Conservation (phyloP, 495 filamentous ascomycete genomes). For the Talaromyces stipitatus region DNA sequence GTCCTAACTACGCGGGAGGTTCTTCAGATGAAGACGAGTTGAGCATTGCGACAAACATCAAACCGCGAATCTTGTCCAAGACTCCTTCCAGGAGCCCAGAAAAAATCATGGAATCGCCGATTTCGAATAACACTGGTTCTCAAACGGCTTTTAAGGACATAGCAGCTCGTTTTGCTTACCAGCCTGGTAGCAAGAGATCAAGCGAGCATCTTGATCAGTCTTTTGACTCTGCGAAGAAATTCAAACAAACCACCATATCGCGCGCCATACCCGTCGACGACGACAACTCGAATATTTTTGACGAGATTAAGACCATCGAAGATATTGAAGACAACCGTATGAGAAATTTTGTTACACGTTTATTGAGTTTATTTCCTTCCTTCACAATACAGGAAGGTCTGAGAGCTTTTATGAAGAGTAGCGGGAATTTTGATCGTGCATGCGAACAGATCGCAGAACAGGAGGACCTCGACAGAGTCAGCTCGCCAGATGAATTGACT, state of each 20-base stretch:
- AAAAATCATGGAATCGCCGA: slow-evolving; percentile 31
- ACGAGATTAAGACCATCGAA: slow-evolving; percentile 27
- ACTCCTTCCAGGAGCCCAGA: slow-evolving; percentile 23
- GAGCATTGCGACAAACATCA: slow-evolving; percentile 53
- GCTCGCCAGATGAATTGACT: slow-evolving; percentile 36
- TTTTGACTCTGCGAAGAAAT: slow-evolving; percentile 31
- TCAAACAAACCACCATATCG: slow-evolving; percentile 45
- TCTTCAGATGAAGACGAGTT: slow-evolving; percentile 51
- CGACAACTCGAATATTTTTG: slow-evolving; percentile 8
- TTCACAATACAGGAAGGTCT: slow-evolving; percentile 42
- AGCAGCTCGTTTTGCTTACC: slow-evolving; percentile 38
- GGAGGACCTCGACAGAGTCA: slow-evolving; percentile 11
- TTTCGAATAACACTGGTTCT: slow-evolving; percentile 17
- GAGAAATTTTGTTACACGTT: slow-evolving; percentile 46
- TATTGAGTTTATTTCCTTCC: slow-evolving; percentile 45
- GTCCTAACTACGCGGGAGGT: slow-evolving; percentile 45
- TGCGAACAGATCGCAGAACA: slow-evolving; percentile 36
- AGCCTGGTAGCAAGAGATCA: slow-evolving; percentile 36
- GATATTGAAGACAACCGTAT: slow-evolving; percentile 48
- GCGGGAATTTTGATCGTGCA: slow-evolving; percentile 54
- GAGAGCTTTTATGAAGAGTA: slow-evolving; percentile 42
- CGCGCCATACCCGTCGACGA: slow-evolving; percentile 43
- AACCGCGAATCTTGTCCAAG: slow-evolving; percentile 55
- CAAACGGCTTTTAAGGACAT: slow-evolving; percentile 45
- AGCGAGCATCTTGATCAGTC: slow-evolving; percentile 40